Percentiles rank a stretch among this genome's conserved stretches.
Evolutionary conservation across 2,329 filamentous ascomycete species (phyloP).

Genomic region (Ophiostoma montium): DNA sequence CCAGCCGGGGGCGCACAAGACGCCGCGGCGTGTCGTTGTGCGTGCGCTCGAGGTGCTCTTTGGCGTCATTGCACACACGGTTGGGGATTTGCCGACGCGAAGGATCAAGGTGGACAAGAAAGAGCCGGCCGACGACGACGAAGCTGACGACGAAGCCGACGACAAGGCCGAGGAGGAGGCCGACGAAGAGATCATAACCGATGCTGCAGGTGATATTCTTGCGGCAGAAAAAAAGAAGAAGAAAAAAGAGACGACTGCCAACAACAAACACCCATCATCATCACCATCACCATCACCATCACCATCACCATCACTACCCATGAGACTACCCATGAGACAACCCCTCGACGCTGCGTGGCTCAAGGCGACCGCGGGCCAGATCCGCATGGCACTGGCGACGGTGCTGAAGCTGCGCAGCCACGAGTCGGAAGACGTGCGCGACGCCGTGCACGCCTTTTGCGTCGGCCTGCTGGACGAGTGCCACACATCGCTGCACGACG

Average conservation of each 20-base stretch:
- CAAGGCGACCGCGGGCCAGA: conserved; percentile 62
- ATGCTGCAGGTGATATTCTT: not conserved
- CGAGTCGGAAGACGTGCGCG: conserved; percentile 52
- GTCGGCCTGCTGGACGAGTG: conserved; percentile 67
- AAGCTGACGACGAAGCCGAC: conserved; percentile 8
- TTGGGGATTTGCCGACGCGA: conserved; percentile 43
- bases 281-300: no score
- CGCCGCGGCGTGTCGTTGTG: conserved; percentile 46
- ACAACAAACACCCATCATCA: not conserved
- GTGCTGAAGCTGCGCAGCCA: conserved; percentile 64
- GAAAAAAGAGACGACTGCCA: not conserved
- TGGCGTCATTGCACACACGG: conserved; percentile 36
- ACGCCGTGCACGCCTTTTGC: conserved; percentile 56
- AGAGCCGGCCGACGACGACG: conserved; percentile 8
- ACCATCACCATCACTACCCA: no score
- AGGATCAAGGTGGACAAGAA: conserved; percentile 19
- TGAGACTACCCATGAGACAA: not conserved
- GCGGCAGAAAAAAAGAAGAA: not conserved
- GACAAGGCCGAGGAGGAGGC: conserved; percentile 6
- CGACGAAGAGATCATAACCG: conserved; percentile 13
- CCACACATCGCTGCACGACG: conserved; percentile 54
- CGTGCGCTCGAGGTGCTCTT: conserved; percentile 45
- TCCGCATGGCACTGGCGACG: conserved; percentile 68
- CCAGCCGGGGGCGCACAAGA: conserved; percentile 44
- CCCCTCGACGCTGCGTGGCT: conserved; percentile 46